phyloP scores from a whole-genome alignment of 108 stramenopile species.

The Bacterosira constricta region DNA sequence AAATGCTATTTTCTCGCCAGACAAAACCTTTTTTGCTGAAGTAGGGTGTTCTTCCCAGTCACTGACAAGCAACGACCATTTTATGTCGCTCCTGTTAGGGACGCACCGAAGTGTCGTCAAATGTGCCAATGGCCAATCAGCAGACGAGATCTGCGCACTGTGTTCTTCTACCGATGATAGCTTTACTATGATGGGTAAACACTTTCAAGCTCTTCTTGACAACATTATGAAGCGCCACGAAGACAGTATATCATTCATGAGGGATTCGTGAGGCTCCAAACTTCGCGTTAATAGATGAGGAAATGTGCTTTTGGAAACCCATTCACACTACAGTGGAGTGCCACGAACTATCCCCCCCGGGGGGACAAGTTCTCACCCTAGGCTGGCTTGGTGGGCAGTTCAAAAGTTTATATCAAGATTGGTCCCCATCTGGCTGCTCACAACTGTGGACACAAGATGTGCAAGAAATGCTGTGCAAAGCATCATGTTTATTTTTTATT shows the following conservation, averaged over 20 bases:
- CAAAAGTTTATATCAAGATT: no score
- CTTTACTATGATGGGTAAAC: constrained; percentile 6
- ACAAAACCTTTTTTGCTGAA: constrained; percentile 13
- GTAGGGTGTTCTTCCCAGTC: constrained; percentile 13
- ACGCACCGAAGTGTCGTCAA: constrained; percentile 11
- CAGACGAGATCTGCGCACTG: not conserved
- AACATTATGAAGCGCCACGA: constrained; percentile 17
- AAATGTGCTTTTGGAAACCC: no score
- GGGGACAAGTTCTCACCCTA: no score
- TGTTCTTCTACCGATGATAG: not conserved
- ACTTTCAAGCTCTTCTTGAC: constrained; percentile 17
- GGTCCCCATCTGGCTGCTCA: no score
- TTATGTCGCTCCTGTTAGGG: constrained; percentile 20
- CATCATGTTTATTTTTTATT: no score
- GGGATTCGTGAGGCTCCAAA: no score
- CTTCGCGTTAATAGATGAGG: no score
- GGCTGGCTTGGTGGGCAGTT: no score
- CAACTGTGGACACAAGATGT: no score
- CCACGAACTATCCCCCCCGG: no score
- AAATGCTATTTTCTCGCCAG: constrained; percentile 20
- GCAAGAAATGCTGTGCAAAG: no score
- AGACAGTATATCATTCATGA: constrained; percentile 17
- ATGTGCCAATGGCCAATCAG: not conserved
- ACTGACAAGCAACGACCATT: not conserved
- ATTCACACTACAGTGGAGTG: no score